Base-by-base conservation (phyloP, 192 early-diverging fungal genomes). In the Coemansia reversa region DNA sequence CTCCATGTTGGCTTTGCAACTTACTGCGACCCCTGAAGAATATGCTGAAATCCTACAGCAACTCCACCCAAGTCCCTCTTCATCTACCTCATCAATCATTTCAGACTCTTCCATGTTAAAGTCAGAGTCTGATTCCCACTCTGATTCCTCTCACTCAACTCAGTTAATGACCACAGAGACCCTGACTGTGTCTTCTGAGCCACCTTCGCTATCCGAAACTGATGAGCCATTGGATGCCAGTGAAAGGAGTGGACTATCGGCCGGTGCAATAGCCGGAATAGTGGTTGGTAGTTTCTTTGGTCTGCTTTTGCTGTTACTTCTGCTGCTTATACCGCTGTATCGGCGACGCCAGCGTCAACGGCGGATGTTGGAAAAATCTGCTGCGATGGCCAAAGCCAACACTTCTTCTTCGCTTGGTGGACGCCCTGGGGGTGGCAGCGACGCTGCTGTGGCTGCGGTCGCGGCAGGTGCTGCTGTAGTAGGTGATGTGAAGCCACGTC, bases 241-340 rank as follows among this genome's bases (percentile, higher is more conserved):
- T 22, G 58, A 48, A 47, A 55, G 35, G 42, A 39, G 60, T 22
- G 70, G 79, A 4, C 63, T 82, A 35, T 82, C 80, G 55, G 68
- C 53, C 12, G 74, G 72, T 18, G 79, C 72, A 19, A 71, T 76
- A 32, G 68, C 74, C 14, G 74, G 79, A 2, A 71, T 81, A 24
- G 74, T 60, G 1, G 62, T 84, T 1, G 79, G 66, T 54, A 65
- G 58, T 52, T 65, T 67, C 5, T 39, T 69, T 8, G 65, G 63
- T 5, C 39, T 78, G 30, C 56, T 82, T 32, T 54, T 76, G 22
- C 48, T 81, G 6, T 28, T 76, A 33, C 60, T 83, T 0, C 50
- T 79, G 24, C 33, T 74, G 32, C 55, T 74, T 2, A 24, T 82
- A 58, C 67, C 63, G 28, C 51, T 72, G 42, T 70, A 71, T 39